Evolutionary conservation across 352 stramenopile species (phyloP).

Genomic region (Globisporangium canariense): DNA sequence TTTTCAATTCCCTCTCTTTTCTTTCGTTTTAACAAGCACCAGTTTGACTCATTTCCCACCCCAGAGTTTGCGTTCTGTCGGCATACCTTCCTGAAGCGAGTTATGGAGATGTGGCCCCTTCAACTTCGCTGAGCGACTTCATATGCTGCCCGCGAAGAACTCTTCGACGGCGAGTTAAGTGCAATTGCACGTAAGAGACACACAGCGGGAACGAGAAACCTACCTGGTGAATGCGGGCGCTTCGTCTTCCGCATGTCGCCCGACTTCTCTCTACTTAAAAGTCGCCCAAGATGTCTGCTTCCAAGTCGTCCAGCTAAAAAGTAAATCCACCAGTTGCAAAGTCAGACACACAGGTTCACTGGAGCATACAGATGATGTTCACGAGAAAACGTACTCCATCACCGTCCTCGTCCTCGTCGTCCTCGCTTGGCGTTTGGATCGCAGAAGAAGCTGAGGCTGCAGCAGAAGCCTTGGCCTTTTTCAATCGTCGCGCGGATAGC

Average conservation of each 20-base stretch:
- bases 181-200: too few species aligned
- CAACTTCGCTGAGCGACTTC: neutral
- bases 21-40: neutral
- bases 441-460: slow-evolving; percentile 1
- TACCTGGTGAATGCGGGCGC: neutral
- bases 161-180: too few species aligned
- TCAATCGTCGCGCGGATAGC: slow-evolving; percentile 47
- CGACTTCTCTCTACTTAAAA: slow-evolving; percentile 31
- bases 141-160: neutral
- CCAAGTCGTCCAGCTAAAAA: slow-evolving; percentile 63
- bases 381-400: slow-evolving; percentile 21
- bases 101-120: neutral
- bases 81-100: neutral
- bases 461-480: slow-evolving; percentile 18
- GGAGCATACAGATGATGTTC: neutral
- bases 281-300: slow-evolving; percentile 69
- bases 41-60: too few species aligned
- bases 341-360: slow-evolving; percentile 6
- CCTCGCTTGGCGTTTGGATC: slow-evolving; percentile 12
- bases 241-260: neutral
- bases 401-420: slow-evolving; percentile 29
- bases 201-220: neutral
- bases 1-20: neutral
- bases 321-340: neutral
- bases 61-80: neutral